A percentile compares a stretch with the other conserved stretches of the same genome.
phyloP scores from a whole-genome alignment of 306 rosid genomes.

The Malus fusca region DNA sequence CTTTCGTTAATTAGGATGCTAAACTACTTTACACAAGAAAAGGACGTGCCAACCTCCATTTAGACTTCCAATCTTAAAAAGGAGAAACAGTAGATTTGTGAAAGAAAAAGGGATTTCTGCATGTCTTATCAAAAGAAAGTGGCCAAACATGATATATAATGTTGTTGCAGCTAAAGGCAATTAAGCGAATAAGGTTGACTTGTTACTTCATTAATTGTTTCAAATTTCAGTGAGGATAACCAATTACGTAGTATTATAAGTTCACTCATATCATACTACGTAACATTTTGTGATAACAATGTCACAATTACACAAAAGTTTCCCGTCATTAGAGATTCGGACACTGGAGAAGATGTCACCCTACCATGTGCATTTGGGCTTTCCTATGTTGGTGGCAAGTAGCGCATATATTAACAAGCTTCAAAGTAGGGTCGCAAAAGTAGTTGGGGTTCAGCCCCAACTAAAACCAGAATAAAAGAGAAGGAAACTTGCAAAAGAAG shows the following conservation, averaged over 20 bases:
- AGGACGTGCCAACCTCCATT: constrained; percentile 40
- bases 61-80: constrained; percentile 23
- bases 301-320: too few species aligned
- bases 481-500: neutral
- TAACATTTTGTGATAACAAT: too few species aligned
- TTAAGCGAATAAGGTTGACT: neutral
- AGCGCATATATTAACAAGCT: neutral
- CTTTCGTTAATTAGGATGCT: neutral
- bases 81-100: constrained; percentile 3
- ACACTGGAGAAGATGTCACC: neutral
- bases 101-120: neutral
- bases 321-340: too few species aligned
- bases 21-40: constrained; percentile 26
- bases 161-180: neutral
- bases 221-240: too few species aligned
- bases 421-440: neutral
- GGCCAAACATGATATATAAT: neutral
- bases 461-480: neutral
- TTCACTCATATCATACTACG: too few species aligned
- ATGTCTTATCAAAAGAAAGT: neutral
- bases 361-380: neutral
- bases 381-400: neutral
- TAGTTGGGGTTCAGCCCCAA: neutral
- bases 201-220: neutral
- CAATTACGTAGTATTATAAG: neutral